Evolutionary conservation across 1,139 yeast species (phyloP).

Genomic region (Suhomyces choctaworum): DNA sequence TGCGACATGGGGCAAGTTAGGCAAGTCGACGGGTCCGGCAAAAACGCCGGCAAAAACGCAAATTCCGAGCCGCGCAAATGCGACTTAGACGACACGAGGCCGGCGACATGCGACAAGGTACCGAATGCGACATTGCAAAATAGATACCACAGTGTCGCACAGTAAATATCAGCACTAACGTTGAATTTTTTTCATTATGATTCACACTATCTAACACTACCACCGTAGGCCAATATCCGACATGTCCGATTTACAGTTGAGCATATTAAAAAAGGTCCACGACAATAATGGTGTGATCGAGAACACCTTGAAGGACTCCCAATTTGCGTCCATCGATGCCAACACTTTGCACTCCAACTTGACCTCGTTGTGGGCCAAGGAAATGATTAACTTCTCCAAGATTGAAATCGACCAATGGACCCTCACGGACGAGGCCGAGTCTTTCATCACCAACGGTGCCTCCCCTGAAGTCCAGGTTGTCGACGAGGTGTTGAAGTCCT

Average conservation of each 20-base stretch:
- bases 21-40: too few relatives aligned
- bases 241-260: constrained; percentile 59
- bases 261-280: constrained; percentile 62
- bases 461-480: constrained; percentile 88
- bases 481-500: constrained; percentile 67
- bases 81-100: too few relatives aligned
- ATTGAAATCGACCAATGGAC: constrained; percentile 76
- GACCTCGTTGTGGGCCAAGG: constrained; percentile 81
- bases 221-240: neutral
- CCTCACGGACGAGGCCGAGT: constrained; percentile 79
- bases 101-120: too few relatives aligned
- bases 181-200: constrained; percentile 13
- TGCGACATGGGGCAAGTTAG: too few relatives aligned
- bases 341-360: constrained; percentile 65
- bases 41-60: too few relatives aligned
- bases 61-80: too few relatives aligned
- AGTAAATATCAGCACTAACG: constrained; percentile 13
- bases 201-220: constrained; percentile 4
- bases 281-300: constrained; percentile 55
- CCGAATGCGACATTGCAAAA: too few relatives aligned
- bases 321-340: constrained; percentile 39
- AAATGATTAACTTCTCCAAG: constrained; percentile 74
- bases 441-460: constrained; percentile 67
- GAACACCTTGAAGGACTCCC: constrained; percentile 63
- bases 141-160: too few relatives aligned